Base-by-base conservation (phyloP, 306 rosid species). In the Calophaca sinica region DNA sequence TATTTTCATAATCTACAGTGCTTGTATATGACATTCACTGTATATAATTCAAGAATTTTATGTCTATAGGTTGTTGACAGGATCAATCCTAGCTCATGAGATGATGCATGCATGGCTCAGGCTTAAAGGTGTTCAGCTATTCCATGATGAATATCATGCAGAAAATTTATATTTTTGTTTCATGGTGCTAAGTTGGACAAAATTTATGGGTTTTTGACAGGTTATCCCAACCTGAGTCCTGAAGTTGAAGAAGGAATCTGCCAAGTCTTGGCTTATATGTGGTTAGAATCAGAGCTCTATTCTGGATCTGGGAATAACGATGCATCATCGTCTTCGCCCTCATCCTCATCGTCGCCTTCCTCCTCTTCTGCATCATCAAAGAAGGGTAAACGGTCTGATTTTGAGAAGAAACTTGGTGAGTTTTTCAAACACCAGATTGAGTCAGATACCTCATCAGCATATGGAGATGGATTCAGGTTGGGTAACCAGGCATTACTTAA, bases 61-160 rank as follows among this genome's bases (percentile, higher is more conserved):
- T 64, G 60, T 72, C 14, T 75, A 13, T 85, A 96, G 99, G 86
- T 80, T 96, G 86, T 73, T 96, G 89, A 96, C 98, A 1, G 99
- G 99, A 68, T 90, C 99, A 32, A 96, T 96, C 87, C 84, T 96
- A 55, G 98, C 99, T 80, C 99, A 96, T 7, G 99, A 96, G 85
- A 90, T 90, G 96, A 96, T 96, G 99, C 99, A 96, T 75, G 99
- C 94, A 12, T 96, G 99, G 99, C 97, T 96, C 41, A 83, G 98
- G 81, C 99, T 96, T 72, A 96, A 90, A 83, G 99, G 99, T 93
- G 59, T 69, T 71, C 42, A 62, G 52, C 76, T 83, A 50, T 48
- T 52, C 81, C 79, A 6, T 53, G 57, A 64, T 41, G 35, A 71
- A 14, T 7, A 12, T 61, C 44, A 38, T 48, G 50, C 74, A n/a